Percentiles rank a stretch among this genome's conserved stretches.
Evolutionary conservation across 768 basidiomycete species (phyloP).

Genomic region (Serendipita sp.): DNA sequence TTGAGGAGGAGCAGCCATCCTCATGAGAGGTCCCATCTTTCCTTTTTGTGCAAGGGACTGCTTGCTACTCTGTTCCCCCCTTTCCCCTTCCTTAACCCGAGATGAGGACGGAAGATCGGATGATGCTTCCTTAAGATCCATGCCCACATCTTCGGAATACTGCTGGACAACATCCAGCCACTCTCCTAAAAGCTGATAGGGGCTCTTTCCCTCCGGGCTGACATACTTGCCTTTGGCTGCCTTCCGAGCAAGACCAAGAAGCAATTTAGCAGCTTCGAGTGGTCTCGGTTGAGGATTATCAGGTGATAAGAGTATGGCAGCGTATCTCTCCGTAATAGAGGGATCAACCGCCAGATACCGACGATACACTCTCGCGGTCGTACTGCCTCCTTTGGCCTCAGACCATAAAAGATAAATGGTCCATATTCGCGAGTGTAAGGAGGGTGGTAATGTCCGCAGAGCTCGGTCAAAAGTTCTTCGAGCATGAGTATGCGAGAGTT

Average conservation of each 20-base stretch:
- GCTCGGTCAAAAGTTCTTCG: conserved; percentile 89
- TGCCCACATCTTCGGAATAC: conserved; percentile 80
- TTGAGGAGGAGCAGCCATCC: conserved; percentile 51
- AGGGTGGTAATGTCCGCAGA: conserved; percentile 81
- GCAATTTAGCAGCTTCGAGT: conserved; percentile 82
- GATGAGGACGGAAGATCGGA: conserved; percentile 21
- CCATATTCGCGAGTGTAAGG: conserved; percentile 86
- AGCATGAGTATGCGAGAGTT: conserved; percentile 76
- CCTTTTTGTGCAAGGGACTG: conserved; percentile 20
- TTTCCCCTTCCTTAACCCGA: conserved; percentile 12
- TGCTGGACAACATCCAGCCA: conserved; percentile 86
- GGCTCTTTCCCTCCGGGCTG: conserved; percentile 85
- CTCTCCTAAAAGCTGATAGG: conserved; percentile 84
- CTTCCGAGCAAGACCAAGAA: conserved; percentile 68
- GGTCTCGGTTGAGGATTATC: conserved; percentile 50
- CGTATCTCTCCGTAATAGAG: conserved; percentile 63
- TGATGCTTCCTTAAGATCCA: conserved; percentile 62
- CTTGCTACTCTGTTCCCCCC: conserved; percentile 18
- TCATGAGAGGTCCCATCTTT: conserved; percentile 45
- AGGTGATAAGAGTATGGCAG: conserved; percentile 45
- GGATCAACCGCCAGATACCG: conserved; percentile 75
- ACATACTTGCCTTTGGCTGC: conserved; percentile 69
- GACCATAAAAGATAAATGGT: conserved; percentile 85
- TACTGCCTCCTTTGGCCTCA: conserved; percentile 61
- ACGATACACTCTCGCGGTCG: conserved; percentile 68